Conservation (phyloP, 1,284 basidiomycete species). For the Fomitopsis schrenkii region DNA sequence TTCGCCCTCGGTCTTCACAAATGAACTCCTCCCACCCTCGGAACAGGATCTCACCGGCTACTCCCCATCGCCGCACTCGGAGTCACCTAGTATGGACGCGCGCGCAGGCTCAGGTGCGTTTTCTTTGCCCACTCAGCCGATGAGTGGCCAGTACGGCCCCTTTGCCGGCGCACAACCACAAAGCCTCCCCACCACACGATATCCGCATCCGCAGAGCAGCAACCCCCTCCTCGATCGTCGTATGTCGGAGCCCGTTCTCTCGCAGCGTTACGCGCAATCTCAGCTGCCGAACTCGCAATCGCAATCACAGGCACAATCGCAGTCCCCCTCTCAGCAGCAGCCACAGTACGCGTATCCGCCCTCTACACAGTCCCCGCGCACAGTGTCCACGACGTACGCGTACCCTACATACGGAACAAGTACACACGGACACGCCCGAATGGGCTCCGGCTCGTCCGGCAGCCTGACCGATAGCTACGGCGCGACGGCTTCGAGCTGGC, state of each 20-base stretch:
- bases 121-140: not conserved
- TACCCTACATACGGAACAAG: conserved; percentile 4
- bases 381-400: conserved; percentile 16
- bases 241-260: conserved; percentile 56
- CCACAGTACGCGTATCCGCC: conserved; percentile 10
- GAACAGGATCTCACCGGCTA: conserved; percentile 11
- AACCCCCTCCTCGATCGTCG: conserved; percentile 48
- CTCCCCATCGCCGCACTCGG: conserved; percentile 13
- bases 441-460: conserved; percentile 15
- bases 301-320: conserved; percentile 1
- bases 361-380: conserved; percentile 18
- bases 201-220: conserved; percentile 2
- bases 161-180: conserved; percentile 5
- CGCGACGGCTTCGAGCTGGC: not conserved
- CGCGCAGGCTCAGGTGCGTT: not conserved
- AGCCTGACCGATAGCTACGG: conserved; percentile 5
- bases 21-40: conserved; percentile 10
- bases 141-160: not conserved
- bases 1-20: conserved; percentile 17
- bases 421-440: conserved; percentile 15
- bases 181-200: conserved; percentile 14
- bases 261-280: conserved; percentile 15
- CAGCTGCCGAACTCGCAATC: conserved; percentile 2
- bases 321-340: not conserved
- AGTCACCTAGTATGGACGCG: conserved; percentile 10